Evolutionary conservation across 495 filamentous ascomycete genomes (phyloP), one percentile per base, ranked within the genome.

Genomic region (Hypoxylon subgilvum): DNA sequence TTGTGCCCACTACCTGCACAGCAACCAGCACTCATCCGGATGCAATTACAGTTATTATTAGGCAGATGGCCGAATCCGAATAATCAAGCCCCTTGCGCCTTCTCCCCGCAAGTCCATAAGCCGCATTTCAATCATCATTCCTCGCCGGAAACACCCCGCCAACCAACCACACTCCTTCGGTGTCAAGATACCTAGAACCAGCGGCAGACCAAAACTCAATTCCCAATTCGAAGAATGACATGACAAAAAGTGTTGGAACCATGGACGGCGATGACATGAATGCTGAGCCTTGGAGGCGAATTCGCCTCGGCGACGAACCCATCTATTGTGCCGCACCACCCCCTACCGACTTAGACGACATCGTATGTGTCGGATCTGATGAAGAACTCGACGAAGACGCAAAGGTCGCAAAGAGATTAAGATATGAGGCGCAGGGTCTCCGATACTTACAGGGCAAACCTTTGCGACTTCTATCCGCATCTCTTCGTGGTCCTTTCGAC

Each of bases 401-500:
- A 31, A 62, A 54, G 9, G 66, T 71, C 23, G 76, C 78, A 12
- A 87, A 84, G 59, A 76, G 74, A 6, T 68, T 74, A 38, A 75
- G 82, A 62, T 82, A 84, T 47, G 87, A 90, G 67, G 71, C 74
- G 3, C 70, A 84, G 13, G 88, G 80, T 6, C 72, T 79, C 27
- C 71, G 80, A 12, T 90, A 85, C 56, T 73, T 88, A 19, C 67
- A 78, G 13, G 86, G 87, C 1, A 74, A 74, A 25, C 76, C 79
- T 2, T 57, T 87, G 1, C 78, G 82, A 47, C 79, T 92, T 13
- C 67, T 85, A 2, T 88, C 86, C 4, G 84, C 87, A 9, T 75
- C 77, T 7, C 70, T 90, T 13, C 76, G 72, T 16, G 88, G 87
- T 0, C 87, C 87, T 0, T 86, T 90, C 42, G 79, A 84, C 12